Evolutionary conservation across 2,329 filamentous ascomycete genomes (phyloP).

Genomic region (Aspergillus sp.): DNA sequence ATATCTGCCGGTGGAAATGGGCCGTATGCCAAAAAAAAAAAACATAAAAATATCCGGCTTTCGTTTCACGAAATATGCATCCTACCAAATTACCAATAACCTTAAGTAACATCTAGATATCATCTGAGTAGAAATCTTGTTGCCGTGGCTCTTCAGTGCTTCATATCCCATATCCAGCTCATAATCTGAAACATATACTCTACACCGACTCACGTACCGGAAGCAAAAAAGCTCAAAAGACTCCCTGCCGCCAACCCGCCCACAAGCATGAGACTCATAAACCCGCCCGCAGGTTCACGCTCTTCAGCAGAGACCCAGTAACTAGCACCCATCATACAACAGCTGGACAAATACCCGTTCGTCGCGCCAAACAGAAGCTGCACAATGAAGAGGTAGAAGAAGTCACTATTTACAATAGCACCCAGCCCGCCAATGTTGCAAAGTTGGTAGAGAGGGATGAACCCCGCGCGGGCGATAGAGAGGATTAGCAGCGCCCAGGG

Average conservation of each 20-base stretch:
- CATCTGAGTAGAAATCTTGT: neutral
- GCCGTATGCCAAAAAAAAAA: neutral
- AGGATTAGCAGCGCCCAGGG: constrained; percentile 71
- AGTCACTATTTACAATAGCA: constrained; percentile 74
- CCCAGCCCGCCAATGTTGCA: constrained; percentile 85
- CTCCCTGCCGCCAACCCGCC: constrained; percentile 83
- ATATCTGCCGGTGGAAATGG: neutral
- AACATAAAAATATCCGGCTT: no score
- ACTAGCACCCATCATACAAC: constrained; percentile 87
- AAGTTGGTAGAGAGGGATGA: constrained; percentile 83
- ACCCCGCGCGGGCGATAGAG: constrained; percentile 67
- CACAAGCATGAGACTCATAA: constrained; percentile 92
- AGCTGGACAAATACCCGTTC: constrained; percentile 85
- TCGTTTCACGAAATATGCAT: neutral
- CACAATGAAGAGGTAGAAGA: constrained; percentile 84
- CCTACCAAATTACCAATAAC: neutral
- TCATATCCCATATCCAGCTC: neutral
- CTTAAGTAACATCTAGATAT: no score
- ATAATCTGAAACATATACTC: neutral
- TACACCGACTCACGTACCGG: constrained; percentile 37
- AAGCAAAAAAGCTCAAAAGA: constrained; percentile 79
- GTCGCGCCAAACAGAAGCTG: constrained; percentile 82
- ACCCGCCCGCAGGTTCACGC: constrained; percentile 84
- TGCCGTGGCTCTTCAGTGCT: neutral
- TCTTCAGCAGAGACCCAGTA: constrained; percentile 83